These are phyloP conservation scores for Colletotrichum godetiae DNA, from an alignment of 2,329 filamentous ascomycete species.

Conservation along the genomic window DNA sequence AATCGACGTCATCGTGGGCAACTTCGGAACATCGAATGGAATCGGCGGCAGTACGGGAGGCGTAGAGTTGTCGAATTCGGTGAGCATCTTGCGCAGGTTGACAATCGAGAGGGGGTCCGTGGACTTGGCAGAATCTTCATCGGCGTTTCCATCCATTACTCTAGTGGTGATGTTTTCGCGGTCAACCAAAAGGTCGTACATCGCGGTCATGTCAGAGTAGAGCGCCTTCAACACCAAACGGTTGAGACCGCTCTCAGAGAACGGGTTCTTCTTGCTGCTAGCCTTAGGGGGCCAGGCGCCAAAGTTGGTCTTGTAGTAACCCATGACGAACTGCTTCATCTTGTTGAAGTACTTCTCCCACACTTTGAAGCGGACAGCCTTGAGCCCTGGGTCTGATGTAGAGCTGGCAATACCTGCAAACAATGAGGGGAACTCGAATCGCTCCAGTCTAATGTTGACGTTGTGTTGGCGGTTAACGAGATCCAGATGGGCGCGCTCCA, in stretches of 20 bases:
- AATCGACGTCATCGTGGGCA: slow-evolving; percentile 77
- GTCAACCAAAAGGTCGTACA: slow-evolving; percentile 92
- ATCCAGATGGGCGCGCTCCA: slow-evolving; percentile 86
- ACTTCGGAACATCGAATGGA: slow-evolving; percentile 86
- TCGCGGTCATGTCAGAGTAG: slow-evolving; percentile 85
- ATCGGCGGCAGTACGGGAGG: slow-evolving; percentile 92
- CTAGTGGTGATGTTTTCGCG: slow-evolving; percentile 82
- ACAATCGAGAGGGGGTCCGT: slow-evolving; percentile 70
- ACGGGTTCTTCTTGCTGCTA: slow-evolving; percentile 89
- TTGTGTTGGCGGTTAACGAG: slow-evolving; percentile 77
- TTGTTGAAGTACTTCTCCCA: slow-evolving; percentile 82
- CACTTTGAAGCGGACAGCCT: slow-evolving; percentile 81
- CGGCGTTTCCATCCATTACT: slow-evolving; percentile 72
- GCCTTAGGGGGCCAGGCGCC: slow-evolving; percentile 91
- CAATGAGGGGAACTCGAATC: slow-evolving; percentile 91
- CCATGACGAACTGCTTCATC: slow-evolving; percentile 79
- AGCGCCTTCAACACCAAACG: slow-evolving; percentile 83
- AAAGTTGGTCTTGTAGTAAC: slow-evolving; percentile 71
- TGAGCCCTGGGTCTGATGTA: slow-evolving; percentile 80
- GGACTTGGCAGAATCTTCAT: slow-evolving; percentile 52
- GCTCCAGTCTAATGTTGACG: slow-evolving; percentile 79
- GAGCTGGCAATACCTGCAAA: slow-evolving; percentile 91
- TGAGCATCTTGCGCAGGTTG: slow-evolving; percentile 82
- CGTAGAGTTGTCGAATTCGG: slow-evolving; percentile 88
- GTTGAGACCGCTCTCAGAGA: slow-evolving; percentile 88